Conservation (phyloP, 805 yeast genomes). For the Priceomyces castillae region DNA sequence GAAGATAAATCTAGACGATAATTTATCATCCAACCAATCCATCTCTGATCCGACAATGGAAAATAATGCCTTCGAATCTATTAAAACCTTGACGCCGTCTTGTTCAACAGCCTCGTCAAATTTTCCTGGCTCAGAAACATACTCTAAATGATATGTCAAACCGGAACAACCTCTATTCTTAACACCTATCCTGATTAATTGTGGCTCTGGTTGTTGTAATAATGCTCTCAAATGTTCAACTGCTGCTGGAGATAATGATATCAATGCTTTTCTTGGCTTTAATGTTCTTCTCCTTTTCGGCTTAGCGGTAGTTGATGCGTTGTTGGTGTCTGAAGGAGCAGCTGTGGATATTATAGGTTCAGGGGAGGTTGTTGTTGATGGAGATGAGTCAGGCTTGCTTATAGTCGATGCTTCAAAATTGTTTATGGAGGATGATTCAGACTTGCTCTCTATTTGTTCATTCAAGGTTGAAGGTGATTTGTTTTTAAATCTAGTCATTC, state of each 20-base stretch:
- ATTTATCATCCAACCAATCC: slow-evolving; percentile 97
- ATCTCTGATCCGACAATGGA: slow-evolving; percentile 95
- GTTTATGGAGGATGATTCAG: not conserved
- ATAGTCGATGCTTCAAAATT: not conserved
- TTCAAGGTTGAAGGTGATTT: slow-evolving; percentile 7
- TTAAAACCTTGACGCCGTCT: slow-evolving; percentile 88
- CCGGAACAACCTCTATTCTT: slow-evolving; percentile 97
- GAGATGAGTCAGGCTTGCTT: slow-evolving; percentile 1
- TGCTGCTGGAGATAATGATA: slow-evolving; percentile 76
- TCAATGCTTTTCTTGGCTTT: slow-evolving; percentile 86
- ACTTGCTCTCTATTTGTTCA: not conserved
- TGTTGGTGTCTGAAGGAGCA: slow-evolving; percentile 6
- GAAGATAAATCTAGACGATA: slow-evolving; percentile 86
- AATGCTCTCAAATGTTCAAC: slow-evolving; percentile 64
- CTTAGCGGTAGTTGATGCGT: slow-evolving; percentile 7
- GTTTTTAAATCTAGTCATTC: slow-evolving; percentile 28
- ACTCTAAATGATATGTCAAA: slow-evolving; percentile 83
- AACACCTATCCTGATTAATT: slow-evolving; percentile 90
- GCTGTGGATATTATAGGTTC: slow-evolving; percentile 5
- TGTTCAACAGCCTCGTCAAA: slow-evolving; percentile 92
- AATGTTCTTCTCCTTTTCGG: slow-evolving; percentile 56
- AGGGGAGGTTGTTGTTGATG: slow-evolving; percentile 7
- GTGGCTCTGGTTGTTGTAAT: slow-evolving; percentile 79
- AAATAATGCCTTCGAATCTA: slow-evolving; percentile 94
- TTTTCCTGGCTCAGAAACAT: slow-evolving; percentile 87